Conservation (phyloP, 1,284 basidiomycete species). For the Ganoderma multipileum region DNA sequence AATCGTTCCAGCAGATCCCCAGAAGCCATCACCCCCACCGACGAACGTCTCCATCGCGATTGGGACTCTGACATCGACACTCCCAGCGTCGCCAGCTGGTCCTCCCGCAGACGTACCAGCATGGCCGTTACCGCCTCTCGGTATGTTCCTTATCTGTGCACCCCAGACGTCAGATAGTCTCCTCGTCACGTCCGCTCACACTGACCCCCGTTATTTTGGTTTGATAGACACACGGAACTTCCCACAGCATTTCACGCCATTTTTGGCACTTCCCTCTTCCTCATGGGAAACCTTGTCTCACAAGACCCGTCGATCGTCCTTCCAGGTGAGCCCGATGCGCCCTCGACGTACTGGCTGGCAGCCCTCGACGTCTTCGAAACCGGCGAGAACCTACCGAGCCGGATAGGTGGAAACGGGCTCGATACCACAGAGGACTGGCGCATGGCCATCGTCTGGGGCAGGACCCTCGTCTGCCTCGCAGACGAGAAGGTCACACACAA, state of each 20-base stretch:
- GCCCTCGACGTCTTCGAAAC: conserved; percentile 73
- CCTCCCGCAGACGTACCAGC: conserved; percentile 12
- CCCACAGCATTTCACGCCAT: conserved; percentile 70
- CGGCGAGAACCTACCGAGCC: conserved; percentile 63
- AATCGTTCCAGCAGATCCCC: conserved; percentile 30
- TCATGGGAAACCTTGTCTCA: conserved; percentile 64
- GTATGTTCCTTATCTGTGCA: conserved; percentile 8
- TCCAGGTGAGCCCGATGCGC: conserved; percentile 57
- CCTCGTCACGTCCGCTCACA: not conserved
- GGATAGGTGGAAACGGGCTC: conserved; percentile 42
- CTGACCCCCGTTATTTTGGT: not conserved
- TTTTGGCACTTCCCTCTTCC: conserved; percentile 65
- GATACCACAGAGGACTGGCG: conserved; percentile 61
- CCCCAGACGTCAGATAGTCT: conserved; percentile 1
- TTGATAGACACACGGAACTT: conserved; percentile 50
- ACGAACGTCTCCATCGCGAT: conserved; percentile 40
- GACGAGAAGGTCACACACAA: conserved; percentile 48
- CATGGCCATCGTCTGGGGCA: conserved; percentile 71
- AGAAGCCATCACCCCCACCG: conserved; percentile 38
- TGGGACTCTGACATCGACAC: conserved; percentile 40
- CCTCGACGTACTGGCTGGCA: conserved; percentile 65
- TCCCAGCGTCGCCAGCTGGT: conserved; percentile 12
- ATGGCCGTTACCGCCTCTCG: not conserved
- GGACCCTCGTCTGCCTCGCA: conserved; percentile 63
- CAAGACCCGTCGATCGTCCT: conserved; percentile 55